Base-by-base conservation (phyloP, 805 yeast species). In the Suhomyces canberraensis region DNA sequence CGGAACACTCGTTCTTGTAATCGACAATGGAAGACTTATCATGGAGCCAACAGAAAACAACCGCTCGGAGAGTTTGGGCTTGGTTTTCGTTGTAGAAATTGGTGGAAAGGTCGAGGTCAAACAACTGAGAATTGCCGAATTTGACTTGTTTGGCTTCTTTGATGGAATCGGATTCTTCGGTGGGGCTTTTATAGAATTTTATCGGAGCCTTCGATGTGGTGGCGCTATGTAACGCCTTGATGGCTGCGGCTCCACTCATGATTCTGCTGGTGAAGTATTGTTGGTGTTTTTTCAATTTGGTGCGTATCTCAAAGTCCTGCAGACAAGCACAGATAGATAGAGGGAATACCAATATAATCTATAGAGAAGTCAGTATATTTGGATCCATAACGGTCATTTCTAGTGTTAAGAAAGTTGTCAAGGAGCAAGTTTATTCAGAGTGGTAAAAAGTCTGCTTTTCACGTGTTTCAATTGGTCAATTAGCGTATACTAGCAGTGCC, bases 21-120 rank as follows among this genome's bases (percentile, higher is more conserved):
- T 87, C 95, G 9, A 96, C 82, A 30, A 89, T 82, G 26, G 81
- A 75, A 18, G 84, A 71, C 37, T 84, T 86, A 41, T 75, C 79
- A 45, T 79, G 79, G 18, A 79, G 45, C 93, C 95, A 91, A 46
- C 93, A 84, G 50, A 85, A 87, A 25, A 77, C 69, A 2, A 84
- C 78, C 0, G 85, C 78, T 43, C 76, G 68, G 39, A 88, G 64
- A 11, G 72, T 65, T 29, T 78, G 73, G 16, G 66, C 60, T 13
- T 56, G 56, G 20, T 60, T 75, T 35, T 78, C 80, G 30, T 75
- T 70, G 33, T 68, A 63, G 51, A 82, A 82, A 34, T 73, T 70
- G 8, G 90, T 81, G n/a, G 45, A 43, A 9, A 64, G 57, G 45
- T 73, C 66, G 36, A 84, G 58, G 25, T 65, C 54, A 43, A 36